These are phyloP conservation scores for Toxicodendron radicans DNA, from an alignment of 345 rosid species.

Conservation along the genomic window DNA sequence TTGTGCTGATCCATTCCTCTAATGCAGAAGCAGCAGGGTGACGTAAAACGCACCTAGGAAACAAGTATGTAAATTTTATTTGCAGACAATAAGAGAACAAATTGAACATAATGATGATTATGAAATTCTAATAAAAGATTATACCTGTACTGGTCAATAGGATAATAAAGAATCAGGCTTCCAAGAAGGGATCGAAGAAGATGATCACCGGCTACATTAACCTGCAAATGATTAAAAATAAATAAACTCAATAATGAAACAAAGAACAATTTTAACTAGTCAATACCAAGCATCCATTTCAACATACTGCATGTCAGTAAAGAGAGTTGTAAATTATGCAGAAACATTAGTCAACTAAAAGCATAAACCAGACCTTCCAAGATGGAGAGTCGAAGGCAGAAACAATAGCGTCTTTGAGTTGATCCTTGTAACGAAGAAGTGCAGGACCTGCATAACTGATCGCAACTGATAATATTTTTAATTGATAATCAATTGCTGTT, in stretches of 20 bases:
- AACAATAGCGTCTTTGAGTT: slow-evolving; percentile 65
- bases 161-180: slow-evolving; percentile 87
- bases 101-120: slow-evolving; percentile 9
- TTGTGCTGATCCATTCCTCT: slow-evolving; percentile 95
- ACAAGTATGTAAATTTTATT: slow-evolving; percentile 27
- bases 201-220: slow-evolving; percentile 94
- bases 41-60: slow-evolving; percentile 59
- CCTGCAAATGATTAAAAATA: slow-evolving; percentile 44
- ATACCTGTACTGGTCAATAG: slow-evolving; percentile 86
- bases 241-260: slow-evolving; percentile 10
- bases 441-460: slow-evolving; percentile 88
- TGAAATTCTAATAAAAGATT: slow-evolving; percentile 16
- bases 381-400: slow-evolving; percentile 91
- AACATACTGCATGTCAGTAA: neutral
- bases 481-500: slow-evolving; percentile 87
- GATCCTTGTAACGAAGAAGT: slow-evolving; percentile 74
- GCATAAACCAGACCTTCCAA: slow-evolving; percentile 73
- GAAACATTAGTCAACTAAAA: slow-evolving; percentile 9
- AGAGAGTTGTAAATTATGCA: slow-evolving; percentile 12
- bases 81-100: neutral
- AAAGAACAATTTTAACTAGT: neutral
- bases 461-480: slow-evolving; percentile 83
- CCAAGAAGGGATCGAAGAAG: slow-evolving; percentile 89
- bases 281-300: neutral
- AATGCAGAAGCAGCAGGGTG: slow-evolving; percentile 82